These are phyloP conservation scores for Mycothermus thermophilus DNA, from an alignment of 495 filamentous ascomycete genomes.

Conservation along the genomic window DNA sequence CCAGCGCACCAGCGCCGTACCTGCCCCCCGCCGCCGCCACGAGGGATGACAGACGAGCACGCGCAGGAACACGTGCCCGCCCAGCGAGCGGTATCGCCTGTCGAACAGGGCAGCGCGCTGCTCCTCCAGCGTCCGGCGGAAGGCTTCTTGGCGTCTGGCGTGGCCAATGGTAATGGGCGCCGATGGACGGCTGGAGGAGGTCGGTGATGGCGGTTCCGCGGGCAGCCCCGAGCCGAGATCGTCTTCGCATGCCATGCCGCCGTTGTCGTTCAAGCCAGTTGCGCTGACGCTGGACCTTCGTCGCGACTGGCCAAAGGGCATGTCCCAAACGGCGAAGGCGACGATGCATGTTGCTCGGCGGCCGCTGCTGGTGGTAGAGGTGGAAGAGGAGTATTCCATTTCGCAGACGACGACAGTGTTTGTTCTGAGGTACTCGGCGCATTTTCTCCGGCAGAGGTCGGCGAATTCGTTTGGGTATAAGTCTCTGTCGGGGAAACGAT, in stretches of 20 bases:
- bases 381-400: conserved; percentile 9
- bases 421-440: conserved; percentile 14
- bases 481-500: conserved; percentile 21
- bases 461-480: conserved; percentile 15
- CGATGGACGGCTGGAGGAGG: conserved; percentile 1
- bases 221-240: neutral
- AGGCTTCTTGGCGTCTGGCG: conserved; percentile 12
- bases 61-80: conserved; percentile 28
- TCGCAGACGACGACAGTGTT: conserved; percentile 21
- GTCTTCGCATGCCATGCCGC: too few relatives aligned
- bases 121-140: conserved; percentile 8
- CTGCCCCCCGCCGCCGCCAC: conserved; percentile 36
- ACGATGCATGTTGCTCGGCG: conserved; percentile 6
- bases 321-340: conserved; percentile 19
- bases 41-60: conserved; percentile 37
- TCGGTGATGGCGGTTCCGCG: conserved; percentile 1
- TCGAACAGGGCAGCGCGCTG: conserved; percentile 13
- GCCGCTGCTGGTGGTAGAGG: neutral
- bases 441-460: conserved; percentile 12
- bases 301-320: neutral
- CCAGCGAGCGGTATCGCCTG: conserved; percentile 1
- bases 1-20: conserved; percentile 36
- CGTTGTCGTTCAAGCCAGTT: neutral
- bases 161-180: conserved; percentile 12
- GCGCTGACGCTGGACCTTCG: too few relatives aligned